Base-by-base conservation (phyloP, 129 eudicot species). In the Lonicera japonica region DNA sequence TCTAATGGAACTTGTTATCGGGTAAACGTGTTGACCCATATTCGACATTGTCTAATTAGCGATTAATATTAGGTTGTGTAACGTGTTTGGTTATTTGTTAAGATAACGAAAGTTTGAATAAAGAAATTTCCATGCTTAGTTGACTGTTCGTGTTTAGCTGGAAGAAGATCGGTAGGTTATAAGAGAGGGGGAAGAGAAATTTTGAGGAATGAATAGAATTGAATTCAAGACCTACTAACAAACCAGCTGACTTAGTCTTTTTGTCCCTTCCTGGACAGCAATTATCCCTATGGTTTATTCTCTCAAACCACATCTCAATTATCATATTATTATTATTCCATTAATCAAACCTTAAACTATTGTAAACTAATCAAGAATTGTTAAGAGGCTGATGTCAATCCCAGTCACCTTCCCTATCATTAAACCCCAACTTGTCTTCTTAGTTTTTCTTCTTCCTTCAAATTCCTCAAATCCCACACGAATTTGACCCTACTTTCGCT, bases 331-430 rank as follows among this genome's bases (percentile, higher is more conserved):
- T 53, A 46, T n/a, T 1, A 1, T 24, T 25, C 50, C 19, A 63
- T 46, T 63, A 21, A 48, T 58, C 13, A 43, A 10, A 43, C 16
- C 47, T 25, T 29, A 29, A 29, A 29, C 36, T 1, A 29, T 29
- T 29, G 63, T 40, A 45, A 24, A 22, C 29, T 40, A 55, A 15
- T 23, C 23, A 23, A 59, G 16, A 73, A 53, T 45, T 38, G 78
- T 60, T 54, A 18, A 57, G 56, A 63, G 54, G 73, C 69, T 73
- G 68, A 65, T 65, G 76, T 67, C 73, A 65, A 25, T 59, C 76
- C 69, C 56, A 64, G 54, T 73, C 46, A 62, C 20, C 54, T 21
- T 19, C 20, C 39, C 15, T 54, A 68, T 58, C 77, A 54, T 58
- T 57, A 11, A 63, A 52, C 57, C n/a, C 24, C 68, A 64, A 52